These are phyloP conservation scores for Lathyrus sativus DNA, from an alignment of 306 rosid species.

Conservation along the genomic window DNA sequence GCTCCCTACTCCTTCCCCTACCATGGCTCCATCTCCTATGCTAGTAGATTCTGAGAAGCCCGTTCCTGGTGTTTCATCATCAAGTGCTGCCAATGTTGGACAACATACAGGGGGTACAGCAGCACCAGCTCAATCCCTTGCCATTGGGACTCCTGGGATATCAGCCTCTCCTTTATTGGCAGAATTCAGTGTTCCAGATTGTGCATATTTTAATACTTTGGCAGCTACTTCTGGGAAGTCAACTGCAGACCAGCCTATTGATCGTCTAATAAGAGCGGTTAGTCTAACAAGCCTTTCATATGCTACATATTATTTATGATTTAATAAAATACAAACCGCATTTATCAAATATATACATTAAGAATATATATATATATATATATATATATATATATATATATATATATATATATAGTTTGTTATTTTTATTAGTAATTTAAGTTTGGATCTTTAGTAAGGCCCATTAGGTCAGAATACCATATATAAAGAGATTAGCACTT, in stretches of 20 bases:
- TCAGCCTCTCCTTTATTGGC: slow-evolving; percentile 97
- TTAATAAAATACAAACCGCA: not conserved
- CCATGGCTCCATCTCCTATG: slow-evolving; percentile 84
- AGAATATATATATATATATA: not conserved
- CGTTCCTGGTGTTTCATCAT: slow-evolving; percentile 53
- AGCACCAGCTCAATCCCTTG: slow-evolving; percentile 80
- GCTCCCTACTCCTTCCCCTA: slow-evolving; percentile 86
- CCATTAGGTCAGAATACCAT: no score
- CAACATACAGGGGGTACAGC: slow-evolving; percentile 57
- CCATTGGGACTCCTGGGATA: slow-evolving; percentile 97
- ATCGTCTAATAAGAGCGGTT: slow-evolving; percentile 77
- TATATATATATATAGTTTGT: no score
- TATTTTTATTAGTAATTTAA: no score
- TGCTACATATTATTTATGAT: not conserved
- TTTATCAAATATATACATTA: not conserved
- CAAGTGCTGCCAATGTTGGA: slow-evolving; percentile 70
- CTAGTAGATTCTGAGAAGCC: slow-evolving; percentile 85
- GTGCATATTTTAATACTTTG: slow-evolving; percentile 54
- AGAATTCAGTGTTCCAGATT: slow-evolving; percentile 74
- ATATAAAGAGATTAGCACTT: no score
- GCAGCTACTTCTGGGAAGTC: slow-evolving; percentile 64
- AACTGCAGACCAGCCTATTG: slow-evolving; percentile 82
- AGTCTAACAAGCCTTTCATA: slow-evolving; percentile 42
- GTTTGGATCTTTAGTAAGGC: no score
- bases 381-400: no score